These are phyloP conservation scores for Fusarium praegraminearum DNA, from an alignment of 2,329 filamentous ascomycete species.

Conservation along the genomic window DNA sequence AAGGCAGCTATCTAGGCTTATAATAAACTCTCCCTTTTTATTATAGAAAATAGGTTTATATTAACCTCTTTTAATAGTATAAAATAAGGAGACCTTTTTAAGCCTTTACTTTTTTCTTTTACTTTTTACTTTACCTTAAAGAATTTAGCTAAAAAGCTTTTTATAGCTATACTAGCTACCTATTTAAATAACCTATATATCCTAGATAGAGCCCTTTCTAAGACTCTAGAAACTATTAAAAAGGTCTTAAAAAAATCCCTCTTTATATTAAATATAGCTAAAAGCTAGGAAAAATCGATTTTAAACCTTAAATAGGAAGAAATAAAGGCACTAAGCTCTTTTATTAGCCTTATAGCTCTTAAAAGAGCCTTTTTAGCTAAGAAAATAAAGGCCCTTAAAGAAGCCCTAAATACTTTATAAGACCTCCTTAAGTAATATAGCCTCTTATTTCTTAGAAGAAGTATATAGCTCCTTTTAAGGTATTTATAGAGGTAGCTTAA, in stretches of 20 bases:
- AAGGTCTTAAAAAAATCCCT: background rate
- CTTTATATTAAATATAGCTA: background rate
- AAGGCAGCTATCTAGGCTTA: background rate
- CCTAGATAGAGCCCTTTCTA: background rate
- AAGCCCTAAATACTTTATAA: background rate
- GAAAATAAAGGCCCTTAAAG: background rate
- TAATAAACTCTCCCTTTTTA: background rate
- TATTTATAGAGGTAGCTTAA: background rate
- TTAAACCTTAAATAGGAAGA: background rate
- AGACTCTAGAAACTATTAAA: too few species aligned
- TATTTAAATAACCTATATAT: constrained; percentile 3
- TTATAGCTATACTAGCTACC: background rate
- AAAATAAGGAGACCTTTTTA: background rate
- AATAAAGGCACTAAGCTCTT: background rate
- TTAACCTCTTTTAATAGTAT: background rate
- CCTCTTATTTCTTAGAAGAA: background rate
- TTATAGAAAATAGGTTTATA: background rate
- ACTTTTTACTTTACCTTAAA: background rate
- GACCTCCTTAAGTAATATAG: background rate
- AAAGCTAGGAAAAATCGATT: background rate
- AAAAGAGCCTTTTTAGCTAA: background rate
- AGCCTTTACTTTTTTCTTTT: background rate
- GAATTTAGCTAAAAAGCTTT: background rate
- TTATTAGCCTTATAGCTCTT: background rate
- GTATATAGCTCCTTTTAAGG: background rate